Evolutionary conservation across 2,329 filamentous ascomycete species (phyloP).

Genomic region (Emmonsiellopsis sp.): DNA sequence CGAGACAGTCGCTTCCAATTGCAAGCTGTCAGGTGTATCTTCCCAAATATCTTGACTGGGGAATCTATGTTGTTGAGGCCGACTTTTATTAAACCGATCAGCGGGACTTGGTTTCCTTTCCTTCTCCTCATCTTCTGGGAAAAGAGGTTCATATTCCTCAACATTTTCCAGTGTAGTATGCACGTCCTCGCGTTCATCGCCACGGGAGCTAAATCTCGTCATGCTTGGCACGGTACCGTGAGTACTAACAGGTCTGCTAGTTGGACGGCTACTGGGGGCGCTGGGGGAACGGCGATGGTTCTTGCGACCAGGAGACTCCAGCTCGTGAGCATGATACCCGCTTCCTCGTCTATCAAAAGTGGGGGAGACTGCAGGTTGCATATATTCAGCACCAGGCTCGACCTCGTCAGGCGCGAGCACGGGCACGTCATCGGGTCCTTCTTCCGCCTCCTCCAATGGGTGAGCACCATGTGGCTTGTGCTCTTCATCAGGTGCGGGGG

Average conservation of each 20-base stretch:
- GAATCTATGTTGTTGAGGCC: slow-evolving; percentile 56
- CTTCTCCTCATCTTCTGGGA: slow-evolving; percentile 66
- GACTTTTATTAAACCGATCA: slow-evolving; percentile 47
- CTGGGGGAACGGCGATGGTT: slow-evolving; percentile 44
- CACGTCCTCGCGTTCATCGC: slow-evolving; percentile 42
- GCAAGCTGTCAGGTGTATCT: slow-evolving; percentile 78
- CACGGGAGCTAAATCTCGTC: slow-evolving; percentile 46
- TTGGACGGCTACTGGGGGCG: slow-evolving; percentile 52
- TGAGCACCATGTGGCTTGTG: slow-evolving; percentile 39
- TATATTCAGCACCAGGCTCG: slow-evolving; percentile 55
- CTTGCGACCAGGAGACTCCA: slow-evolving; percentile 40
- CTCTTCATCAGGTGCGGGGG: slow-evolving; percentile 42
- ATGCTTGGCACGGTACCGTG: slow-evolving; percentile 48
- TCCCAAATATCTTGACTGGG: slow-evolving; percentile 97
- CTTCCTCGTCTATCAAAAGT: slow-evolving; percentile 55
- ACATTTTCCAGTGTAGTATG: slow-evolving; percentile 73
- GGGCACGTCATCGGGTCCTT: slow-evolving; percentile 57
- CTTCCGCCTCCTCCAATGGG: slow-evolving; percentile 36
- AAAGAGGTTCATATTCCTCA: slow-evolving; percentile 90
- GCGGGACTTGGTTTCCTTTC: slow-evolving; percentile 43
- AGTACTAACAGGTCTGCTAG: slow-evolving; percentile 55
- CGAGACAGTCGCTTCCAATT: slow-evolving; percentile 69
- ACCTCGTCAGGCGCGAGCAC: slow-evolving; percentile 88
- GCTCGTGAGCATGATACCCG: slow-evolving; percentile 40
- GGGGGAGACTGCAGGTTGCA: slow-evolving; percentile 76